Conservation (phyloP, 2,329 filamentous ascomycete species). For the Metarhizium sp. region DNA sequence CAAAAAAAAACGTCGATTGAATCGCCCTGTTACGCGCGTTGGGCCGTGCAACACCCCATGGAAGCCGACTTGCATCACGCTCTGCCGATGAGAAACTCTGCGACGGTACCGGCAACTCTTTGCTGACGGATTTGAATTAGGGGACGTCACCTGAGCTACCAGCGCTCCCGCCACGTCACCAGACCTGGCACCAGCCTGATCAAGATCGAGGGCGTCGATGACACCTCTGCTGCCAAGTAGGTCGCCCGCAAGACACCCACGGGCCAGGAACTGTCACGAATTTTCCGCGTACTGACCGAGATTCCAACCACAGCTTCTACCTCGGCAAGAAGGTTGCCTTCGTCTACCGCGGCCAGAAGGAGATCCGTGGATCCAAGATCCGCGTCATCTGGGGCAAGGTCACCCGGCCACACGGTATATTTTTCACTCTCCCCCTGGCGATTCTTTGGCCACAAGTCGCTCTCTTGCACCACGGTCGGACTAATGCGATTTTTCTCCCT, state of each 20-base stretch:
- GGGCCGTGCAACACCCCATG: not conserved
- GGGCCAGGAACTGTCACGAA: not conserved
- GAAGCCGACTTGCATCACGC: not conserved
- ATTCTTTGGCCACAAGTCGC: not conserved
- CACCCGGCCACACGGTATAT: slow-evolving; percentile 84
- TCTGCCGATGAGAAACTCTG: not conserved
- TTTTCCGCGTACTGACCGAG: slow-evolving; percentile 15
- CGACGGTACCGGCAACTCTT: slow-evolving; percentile 8
- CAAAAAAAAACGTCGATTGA: not conserved
- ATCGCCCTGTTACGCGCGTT: not conserved
- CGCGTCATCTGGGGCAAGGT: slow-evolving; percentile 99
- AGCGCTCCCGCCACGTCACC: slow-evolving; percentile 86
- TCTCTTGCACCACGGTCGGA: not conserved
- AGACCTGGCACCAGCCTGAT: slow-evolving; percentile 88
- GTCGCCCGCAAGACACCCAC: slow-evolving; percentile 20
- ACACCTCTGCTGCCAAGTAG: slow-evolving; percentile 79
- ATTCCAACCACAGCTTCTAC: slow-evolving; percentile 63
- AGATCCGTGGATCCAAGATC: slow-evolving; percentile 97
- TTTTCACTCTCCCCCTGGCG: not conserved
- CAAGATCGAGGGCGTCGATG: slow-evolving; percentile 97
- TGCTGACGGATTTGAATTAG: slow-evolving; percentile 36
- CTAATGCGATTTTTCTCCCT: not conserved
- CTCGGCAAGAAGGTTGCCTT: slow-evolving; percentile 97
- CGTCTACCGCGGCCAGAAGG: slow-evolving; percentile 92
- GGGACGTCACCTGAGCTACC: slow-evolving; percentile 97